phyloP scores from a whole-genome alignment of 805 yeast species.

The Metschnikowia gelsemii region DNA sequence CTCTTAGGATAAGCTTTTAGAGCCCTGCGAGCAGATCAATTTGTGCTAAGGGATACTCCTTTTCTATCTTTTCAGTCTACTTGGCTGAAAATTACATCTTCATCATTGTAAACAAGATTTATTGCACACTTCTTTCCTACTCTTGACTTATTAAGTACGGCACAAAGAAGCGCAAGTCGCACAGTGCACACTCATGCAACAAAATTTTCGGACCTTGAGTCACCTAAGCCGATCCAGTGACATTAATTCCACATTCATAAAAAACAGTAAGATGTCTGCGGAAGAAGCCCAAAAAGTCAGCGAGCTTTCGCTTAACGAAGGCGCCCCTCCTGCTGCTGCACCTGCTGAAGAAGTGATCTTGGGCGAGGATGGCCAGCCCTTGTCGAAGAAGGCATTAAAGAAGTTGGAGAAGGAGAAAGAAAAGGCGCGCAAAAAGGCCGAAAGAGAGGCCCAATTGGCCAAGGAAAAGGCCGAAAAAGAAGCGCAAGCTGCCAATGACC shows the following conservation, averaged over 20 bases:
- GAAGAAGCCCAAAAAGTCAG: conserved; percentile 20
- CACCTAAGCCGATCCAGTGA: neutral
- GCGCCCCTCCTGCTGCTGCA: conserved; percentile 20
- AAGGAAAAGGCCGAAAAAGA: conserved; percentile 81
- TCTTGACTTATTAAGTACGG: conserved; percentile 4
- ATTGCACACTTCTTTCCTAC: neutral
- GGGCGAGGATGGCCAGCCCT: conserved; percentile 79
- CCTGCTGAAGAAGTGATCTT: conserved; percentile 33
- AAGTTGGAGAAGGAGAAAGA: conserved; percentile 91
- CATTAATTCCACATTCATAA: too few species aligned
- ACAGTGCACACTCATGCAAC: neutral
- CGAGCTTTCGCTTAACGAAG: conserved; percentile 19
- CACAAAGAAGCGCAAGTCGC: conserved; percentile 1
- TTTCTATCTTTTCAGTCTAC: too few species aligned
- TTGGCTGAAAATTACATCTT: too few species aligned
- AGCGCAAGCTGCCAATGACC: conserved; percentile 70
- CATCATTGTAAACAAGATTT: too few species aligned
- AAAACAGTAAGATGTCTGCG: conserved; percentile 15
- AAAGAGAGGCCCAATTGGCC: conserved; percentile 84
- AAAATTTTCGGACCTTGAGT: neutral
- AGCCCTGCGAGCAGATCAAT: too few species aligned
- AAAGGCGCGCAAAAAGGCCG: conserved; percentile 90
- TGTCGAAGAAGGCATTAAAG: conserved; percentile 92
- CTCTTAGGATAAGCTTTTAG: too few species aligned
- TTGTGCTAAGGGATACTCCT: too few species aligned